Evolutionary conservation across 371 early-diverging fungal species (phyloP), one percentile per base, ranked within the genome.

Genomic region (Apophysomyces trapeziformis): DNA sequence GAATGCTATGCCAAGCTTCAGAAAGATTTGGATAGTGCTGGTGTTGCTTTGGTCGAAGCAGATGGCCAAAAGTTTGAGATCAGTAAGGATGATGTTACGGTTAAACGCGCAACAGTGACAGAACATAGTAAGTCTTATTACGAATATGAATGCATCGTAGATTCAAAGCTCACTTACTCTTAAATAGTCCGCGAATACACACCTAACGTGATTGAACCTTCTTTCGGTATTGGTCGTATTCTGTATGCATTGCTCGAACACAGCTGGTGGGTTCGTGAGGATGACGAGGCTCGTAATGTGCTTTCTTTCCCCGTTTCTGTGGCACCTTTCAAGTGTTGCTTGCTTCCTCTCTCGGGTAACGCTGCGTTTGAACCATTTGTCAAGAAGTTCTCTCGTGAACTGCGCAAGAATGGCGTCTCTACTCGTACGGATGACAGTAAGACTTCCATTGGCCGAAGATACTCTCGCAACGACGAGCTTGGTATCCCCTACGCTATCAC

Each of bases 161-260:
- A 26, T 26, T 26, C 32, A 26, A 26, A 26, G 18, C 0, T 9
- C 14, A 45, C 13, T 46, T 21, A 21, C 21, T 36, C 12, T 45
- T 44, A 26, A 11, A 26, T 76, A 92, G 95, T 97, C 38, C 95
- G 97, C 78, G 99, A 99, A 84, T 98, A 91, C 82, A 92, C 90
- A 9, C 99, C 99, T 46, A 96, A 94, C 74, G 99, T 99, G 72
- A 99, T 99, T 75, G 99, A 99, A 82, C 99, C 99, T 46, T 99
- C 99, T 35, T 99, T 99, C 83, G 99, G 99, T 85, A 93, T 99
- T 69, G 99, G 99, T 65, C 96, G 99, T 74, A 99, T 99, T 68
- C 85, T 99, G 60, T 99, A 99, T 82, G 89, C 96, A 41, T 90
- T 99, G 38, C 80, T 99, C 68, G 99, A 99, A 84, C 99, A 99